These are phyloP conservation scores for Botrytis pseudocinerea DNA, from an alignment of 2,329 filamentous ascomycete genomes.

Conservation along the genomic window DNA sequence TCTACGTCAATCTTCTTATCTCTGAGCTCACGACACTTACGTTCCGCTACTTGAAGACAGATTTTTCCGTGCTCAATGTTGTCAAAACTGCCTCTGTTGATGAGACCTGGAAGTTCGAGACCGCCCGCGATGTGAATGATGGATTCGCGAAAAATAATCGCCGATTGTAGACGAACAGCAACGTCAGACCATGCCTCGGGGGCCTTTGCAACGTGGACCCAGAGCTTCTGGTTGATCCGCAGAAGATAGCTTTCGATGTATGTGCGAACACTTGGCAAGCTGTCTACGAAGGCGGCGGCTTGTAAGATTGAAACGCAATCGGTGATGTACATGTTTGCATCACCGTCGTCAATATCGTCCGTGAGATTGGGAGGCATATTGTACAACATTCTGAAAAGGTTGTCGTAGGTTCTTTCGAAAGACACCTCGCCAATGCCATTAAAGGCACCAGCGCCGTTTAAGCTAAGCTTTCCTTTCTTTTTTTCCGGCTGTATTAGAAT, in stretches of 20 bases:
- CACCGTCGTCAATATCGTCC: slow-evolving; percentile 23
- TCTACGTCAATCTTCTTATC: slow-evolving; percentile 34
- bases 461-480: slow-evolving; percentile 14
- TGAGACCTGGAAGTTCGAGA: slow-evolving; percentile 27
- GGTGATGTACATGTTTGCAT: slow-evolving; percentile 25
- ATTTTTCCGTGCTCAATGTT: slow-evolving; percentile 8
- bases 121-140: slow-evolving; percentile 36
- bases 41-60: slow-evolving; percentile 28
- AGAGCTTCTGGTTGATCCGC: slow-evolving; percentile 34
- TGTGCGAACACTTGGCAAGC: slow-evolving; percentile 28
- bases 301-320: slow-evolving; percentile 32
- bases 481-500: neutral
- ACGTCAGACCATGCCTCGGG: slow-evolving; percentile 36
- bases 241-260: slow-evolving; percentile 35
- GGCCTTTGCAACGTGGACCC: slow-evolving; percentile 29
- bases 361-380: slow-evolving; percentile 28
- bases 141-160: slow-evolving; percentile 38
- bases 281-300: slow-evolving; percentile 31
- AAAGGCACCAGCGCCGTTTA: slow-evolving; percentile 21
- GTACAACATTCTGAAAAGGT: slow-evolving; percentile 36
- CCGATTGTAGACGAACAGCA: slow-evolving; percentile 33
- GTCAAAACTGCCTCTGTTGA: slow-evolving; percentile 26
- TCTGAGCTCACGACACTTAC: slow-evolving; percentile 32
- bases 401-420: slow-evolving; percentile 36
- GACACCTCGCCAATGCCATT: slow-evolving; percentile 26